Conservation (phyloP, 2,329 filamentous ascomycete genomes). For the Aspergillus uvarum region DNA sequence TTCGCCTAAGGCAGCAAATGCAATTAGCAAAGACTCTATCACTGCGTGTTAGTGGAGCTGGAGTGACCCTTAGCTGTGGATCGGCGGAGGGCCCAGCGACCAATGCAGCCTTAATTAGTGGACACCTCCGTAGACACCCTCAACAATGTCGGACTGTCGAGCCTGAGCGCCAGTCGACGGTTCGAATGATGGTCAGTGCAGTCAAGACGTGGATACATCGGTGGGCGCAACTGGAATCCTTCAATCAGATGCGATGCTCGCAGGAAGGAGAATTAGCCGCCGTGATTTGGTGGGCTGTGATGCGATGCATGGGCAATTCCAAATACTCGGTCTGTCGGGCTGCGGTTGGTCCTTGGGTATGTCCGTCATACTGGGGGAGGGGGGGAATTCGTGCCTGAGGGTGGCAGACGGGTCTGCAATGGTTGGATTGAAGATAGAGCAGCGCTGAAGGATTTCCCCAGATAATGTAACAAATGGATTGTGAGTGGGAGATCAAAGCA, state of each 20-base stretch:
- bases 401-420: background rate
- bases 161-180: background rate
- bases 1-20: too few relatives aligned
- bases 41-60: too few relatives aligned
- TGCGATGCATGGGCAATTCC: background rate
- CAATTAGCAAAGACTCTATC: too few relatives aligned
- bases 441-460: background rate
- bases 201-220: background rate
- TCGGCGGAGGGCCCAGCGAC: background rate
- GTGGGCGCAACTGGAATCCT: background rate
- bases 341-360: background rate
- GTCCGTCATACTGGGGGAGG: background rate
- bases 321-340: background rate
- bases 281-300: background rate
- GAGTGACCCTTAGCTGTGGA: too few relatives aligned
- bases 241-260: background rate
- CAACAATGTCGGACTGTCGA: too few relatives aligned
- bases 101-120: background rate
- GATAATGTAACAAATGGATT: background rate
- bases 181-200: background rate
- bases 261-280: background rate
- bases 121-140: background rate
- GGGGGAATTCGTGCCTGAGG: background rate
- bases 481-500: background rate
- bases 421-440: background rate